Base-by-base conservation (phyloP, 2,329 filamentous ascomycete species). In the Paracamarosporium sp. region DNA sequence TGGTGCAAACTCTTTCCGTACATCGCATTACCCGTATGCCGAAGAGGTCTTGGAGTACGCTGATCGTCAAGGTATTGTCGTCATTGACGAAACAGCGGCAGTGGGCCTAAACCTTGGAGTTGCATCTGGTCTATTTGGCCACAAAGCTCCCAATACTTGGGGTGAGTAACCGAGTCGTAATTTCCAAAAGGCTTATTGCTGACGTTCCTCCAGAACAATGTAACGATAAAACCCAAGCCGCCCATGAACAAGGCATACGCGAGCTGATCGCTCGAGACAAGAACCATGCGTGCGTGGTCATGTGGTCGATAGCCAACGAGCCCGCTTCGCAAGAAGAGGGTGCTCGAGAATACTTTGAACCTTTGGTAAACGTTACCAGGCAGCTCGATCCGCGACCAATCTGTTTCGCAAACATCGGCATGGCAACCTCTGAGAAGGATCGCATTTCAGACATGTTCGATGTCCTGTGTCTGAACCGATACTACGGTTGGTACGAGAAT, bases 31-130 rank as follows among this genome's bases (percentile, higher is more conserved):
- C 20, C 58, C 58, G 1, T 60, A 60, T 27, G 58, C 54, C 12
- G 58, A 60, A 43, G 58, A 60, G 28, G 40, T 60, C n/a, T 13
- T 60, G 25, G 58, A 60, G 20, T 60, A 60, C 27, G 58, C 58
- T 8, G 58, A 60, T 44, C 54, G 58, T 5, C 50, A 57, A 15
- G 58, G 58, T 17, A 57, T 60, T n/a, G 55, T 57, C 7, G 58
- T 60, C 17, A 57, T 60, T 20, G 51, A 60, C 47, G 58, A 60
- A 41, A 60, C 58, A 12, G 38, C 58, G 9, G 58, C 55, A 13
- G 55, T 53, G 20, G 55, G 50, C 11, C 36, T 57, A 11, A 57
- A 61, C 28, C 51, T 55, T n/a, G 55, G 40, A 12, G 50, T 61
- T 4, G 47, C 55, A 11, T 55, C 59, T 2, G 55, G 55, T 22